Evolutionary conservation across 805 yeast species (phyloP).

Genomic region (Teunomyces aglyptinius): DNA sequence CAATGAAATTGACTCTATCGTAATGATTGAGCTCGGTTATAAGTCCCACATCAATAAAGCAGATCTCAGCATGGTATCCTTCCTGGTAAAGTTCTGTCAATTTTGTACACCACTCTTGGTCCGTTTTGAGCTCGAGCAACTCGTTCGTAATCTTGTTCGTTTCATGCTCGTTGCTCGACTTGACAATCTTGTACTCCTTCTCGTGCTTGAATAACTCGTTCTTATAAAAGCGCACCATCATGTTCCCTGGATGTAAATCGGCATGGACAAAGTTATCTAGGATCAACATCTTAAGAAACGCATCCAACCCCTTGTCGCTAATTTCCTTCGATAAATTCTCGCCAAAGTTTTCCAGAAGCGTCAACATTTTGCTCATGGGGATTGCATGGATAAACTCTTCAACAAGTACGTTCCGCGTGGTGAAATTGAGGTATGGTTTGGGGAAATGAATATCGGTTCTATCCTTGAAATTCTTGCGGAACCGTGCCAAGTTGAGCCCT

Average conservation of each 20-base stretch:
- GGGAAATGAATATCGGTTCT: constrained; percentile 74
- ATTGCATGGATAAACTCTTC: constrained; percentile 85
- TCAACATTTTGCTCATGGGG: constrained; percentile 71
- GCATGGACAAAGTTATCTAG: constrained; percentile 94
- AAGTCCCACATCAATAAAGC: constrained; percentile 90
- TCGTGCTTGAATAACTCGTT: constrained; percentile 42
- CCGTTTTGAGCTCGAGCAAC: constrained; percentile 33
- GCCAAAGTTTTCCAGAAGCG: constrained; percentile 45
- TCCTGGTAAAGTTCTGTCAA: constrained; percentile 47
- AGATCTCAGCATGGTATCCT: constrained; percentile 79
- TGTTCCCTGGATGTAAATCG: constrained; percentile 96
- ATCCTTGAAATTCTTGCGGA: constrained; percentile 64
- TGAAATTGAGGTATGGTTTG: constrained; percentile 59
- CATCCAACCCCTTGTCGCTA: constrained; percentile 82
- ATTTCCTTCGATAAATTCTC: constrained; percentile 59
- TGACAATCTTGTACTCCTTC: constrained; percentile 41
- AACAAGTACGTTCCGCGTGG: constrained; percentile 71
- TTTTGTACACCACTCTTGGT: constrained; percentile 44
- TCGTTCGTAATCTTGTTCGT: constrained; percentile 45
- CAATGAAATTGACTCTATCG: constrained; percentile 84
- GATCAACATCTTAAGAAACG: constrained; percentile 89
- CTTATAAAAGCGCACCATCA: constrained; percentile 69
- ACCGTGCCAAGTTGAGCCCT: constrained; percentile 72
- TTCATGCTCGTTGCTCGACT: constrained; percentile 45
- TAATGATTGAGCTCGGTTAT: constrained; percentile 81